Evolutionary conservation across 352 stramenopile species (phyloP), one percentile per base, ranked within the genome.

Genomic region (Phytophthora vignae): DNA sequence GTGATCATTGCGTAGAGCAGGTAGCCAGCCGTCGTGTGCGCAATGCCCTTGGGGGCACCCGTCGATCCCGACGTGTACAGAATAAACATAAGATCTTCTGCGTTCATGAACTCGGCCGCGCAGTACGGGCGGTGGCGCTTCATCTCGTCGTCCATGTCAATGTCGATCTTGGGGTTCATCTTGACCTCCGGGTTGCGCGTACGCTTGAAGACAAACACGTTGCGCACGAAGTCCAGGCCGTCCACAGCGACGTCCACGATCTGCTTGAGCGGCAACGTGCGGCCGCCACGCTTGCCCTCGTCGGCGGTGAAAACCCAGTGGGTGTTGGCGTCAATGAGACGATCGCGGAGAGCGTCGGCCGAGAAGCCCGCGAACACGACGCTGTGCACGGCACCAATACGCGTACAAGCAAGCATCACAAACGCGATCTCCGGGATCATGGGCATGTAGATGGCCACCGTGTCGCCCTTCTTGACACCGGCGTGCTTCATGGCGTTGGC

Each of bases 341-440:
- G 95, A 68, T 99, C 95, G 12, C 94, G 87, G 27, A 99, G 84
- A 17, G 96, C 95, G 31, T 99, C 97, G 7, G 96, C 90, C 36
- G 85, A 98, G 71, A 98, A 98, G 50, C 98, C 98, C 15, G 97
- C 98, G 85, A 99, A 99, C 15, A 99, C 93, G 5, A 99, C 95
- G 15, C 88, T 98, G 84, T 99, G 98, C 5, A 99, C 86, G 11
- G 97, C 98, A 27, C 98, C 98, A 67, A 99, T 99, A 36, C 98
- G 93, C 8, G 96, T 93, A 71, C 98, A 99, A 0, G 98, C 98
- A 25, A 99, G 83, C 98, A 99, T 99, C 31, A 96, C 96, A 74
- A 99, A 98, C n/a, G 94, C 95, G 6, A 97, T 82, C 77, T 99
- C 97, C 8, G 97, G 97, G 55, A 99, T 98, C 98, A 99, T 99